Percentiles rank a stretch among this genome's conserved stretches.
Conservation (phyloP, 2,329 filamentous ascomycete genomes). For the Sclerotiophoma versabilis region DNA sequence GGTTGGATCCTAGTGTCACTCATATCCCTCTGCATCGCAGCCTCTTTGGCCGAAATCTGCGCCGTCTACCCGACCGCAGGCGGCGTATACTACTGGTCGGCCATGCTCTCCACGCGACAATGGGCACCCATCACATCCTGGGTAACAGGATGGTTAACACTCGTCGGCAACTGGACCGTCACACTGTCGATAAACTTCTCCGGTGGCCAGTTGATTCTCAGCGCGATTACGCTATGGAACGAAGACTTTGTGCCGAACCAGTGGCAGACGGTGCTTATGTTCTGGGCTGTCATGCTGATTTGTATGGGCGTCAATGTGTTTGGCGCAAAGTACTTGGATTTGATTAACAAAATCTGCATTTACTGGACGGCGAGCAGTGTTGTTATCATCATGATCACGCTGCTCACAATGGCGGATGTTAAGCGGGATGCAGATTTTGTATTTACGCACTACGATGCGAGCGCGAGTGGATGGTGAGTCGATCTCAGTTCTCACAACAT, state of each 20-base stretch:
- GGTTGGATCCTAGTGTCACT: conserved; percentile 72
- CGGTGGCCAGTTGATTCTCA: conserved; percentile 68
- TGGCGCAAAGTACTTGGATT: conserved; percentile 66
- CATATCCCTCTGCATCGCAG: conserved; percentile 72
- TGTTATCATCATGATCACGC: conserved; percentile 70
- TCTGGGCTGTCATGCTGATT: conserved; percentile 74
- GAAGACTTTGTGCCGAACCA: conserved; percentile 71
- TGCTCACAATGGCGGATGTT: conserved; percentile 67
- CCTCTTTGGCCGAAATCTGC: conserved; percentile 77
- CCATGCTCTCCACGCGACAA: conserved; percentile 69
- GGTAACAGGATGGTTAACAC: conserved; percentile 74
- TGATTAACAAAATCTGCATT: conserved; percentile 77
- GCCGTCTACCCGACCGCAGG: conserved; percentile 77
- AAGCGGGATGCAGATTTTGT: conserved; percentile 68
- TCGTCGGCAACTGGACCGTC: conserved; percentile 77
- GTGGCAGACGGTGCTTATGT: conserved; percentile 75
- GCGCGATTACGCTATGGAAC: conserved; percentile 73
- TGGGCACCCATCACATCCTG: conserved; percentile 73
- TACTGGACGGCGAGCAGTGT: conserved; percentile 74
- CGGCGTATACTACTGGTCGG: conserved; percentile 75
- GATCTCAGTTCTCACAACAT: neutral
- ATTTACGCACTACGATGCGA: conserved; percentile 73
- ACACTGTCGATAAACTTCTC: conserved; percentile 71
- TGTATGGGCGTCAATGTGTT: conserved; percentile 72
- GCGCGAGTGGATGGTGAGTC: conserved; percentile 65